phyloP scores from a whole-genome alignment of 2,329 filamentous ascomycete species.

The Trichoderma gracile region DNA sequence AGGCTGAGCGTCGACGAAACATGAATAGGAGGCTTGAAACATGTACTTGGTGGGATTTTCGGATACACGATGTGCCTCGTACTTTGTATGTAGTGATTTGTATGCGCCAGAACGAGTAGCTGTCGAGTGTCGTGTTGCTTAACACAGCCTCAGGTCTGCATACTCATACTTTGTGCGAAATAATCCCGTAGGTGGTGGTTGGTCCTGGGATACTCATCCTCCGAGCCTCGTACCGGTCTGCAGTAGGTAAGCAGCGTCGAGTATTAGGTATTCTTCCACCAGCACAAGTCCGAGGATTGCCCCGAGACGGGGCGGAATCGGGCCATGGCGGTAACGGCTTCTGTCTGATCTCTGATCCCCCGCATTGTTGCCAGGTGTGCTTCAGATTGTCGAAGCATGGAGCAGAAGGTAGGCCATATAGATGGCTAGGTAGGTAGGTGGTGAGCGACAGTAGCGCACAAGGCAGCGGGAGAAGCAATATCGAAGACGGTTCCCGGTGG shows the following conservation, averaged over 20 bases:
- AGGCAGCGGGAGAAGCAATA: background rate
- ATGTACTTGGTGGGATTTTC: background rate
- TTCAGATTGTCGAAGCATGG: background rate
- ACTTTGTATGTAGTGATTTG: background rate
- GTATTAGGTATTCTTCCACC: background rate
- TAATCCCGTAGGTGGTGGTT: background rate
- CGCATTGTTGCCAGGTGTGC: slow-evolving; percentile 10
- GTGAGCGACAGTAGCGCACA: background rate
- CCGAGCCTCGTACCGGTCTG: background rate
- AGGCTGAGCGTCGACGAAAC: background rate
- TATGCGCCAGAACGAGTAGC: background rate
- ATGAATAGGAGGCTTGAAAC: background rate
- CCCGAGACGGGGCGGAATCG: slow-evolving; percentile 7
- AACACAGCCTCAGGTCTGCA: slow-evolving; percentile 6
- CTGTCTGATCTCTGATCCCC: too few species aligned
- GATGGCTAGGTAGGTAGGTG: slow-evolving; percentile 3
- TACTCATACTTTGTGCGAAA: background rate
- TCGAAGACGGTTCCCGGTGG: background rate
- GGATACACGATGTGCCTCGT: background rate
- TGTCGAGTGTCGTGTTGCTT: background rate
- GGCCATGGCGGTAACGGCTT: background rate
- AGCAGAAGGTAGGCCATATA: background rate
- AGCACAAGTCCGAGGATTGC: slow-evolving; percentile 11
- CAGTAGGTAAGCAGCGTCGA: background rate
- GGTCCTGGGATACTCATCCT: background rate